Conservation (phyloP, 1,284 basidiomycete genomes). For the Gymnopus androsaceus region DNA sequence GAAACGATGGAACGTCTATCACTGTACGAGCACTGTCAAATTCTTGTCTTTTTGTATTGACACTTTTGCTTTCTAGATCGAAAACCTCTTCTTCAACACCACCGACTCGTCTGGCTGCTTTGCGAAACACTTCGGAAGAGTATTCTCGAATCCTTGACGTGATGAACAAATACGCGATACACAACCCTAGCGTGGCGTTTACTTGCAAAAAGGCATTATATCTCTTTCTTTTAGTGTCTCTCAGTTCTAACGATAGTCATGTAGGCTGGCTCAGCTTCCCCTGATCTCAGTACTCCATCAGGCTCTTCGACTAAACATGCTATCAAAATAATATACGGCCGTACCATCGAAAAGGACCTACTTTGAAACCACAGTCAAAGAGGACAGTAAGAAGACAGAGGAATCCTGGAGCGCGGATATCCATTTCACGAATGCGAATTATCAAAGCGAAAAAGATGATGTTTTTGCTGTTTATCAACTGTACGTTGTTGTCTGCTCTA, state of each 20-base stretch:
- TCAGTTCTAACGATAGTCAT: not conserved
- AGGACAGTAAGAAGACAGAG: conserved; percentile 23
- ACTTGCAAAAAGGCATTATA: conserved; percentile 83
- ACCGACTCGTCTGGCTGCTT: conserved; percentile 85
- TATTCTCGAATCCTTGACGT: conserved; percentile 92
- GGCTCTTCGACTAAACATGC: conserved; percentile 64
- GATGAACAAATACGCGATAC: conserved; percentile 91
- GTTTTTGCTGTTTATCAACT: conserved; percentile 96
- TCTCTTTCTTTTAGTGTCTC: not conserved
- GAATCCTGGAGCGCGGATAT: conserved; percentile 69
- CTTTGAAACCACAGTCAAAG: conserved; percentile 53
- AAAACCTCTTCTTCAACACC: conserved; percentile 95
- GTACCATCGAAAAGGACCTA: conserved; percentile 81
- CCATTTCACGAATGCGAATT: conserved; percentile 87
- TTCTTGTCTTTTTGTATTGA: not conserved
- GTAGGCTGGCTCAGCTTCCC: conserved; percentile 69
- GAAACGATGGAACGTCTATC: conserved; percentile 93
- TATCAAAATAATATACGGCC: conserved; percentile 84
- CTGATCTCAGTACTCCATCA: conserved; percentile 85
- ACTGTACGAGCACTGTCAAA: conserved; percentile 46
- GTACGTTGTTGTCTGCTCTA: conserved; percentile 61
- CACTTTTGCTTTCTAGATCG: conserved; percentile 59
- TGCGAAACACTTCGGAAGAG: conserved; percentile 88
- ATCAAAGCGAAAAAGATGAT: conserved; percentile 84
- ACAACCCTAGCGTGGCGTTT: conserved; percentile 88